phyloP scores from a whole-genome alignment of 2,329 filamentous ascomycete species.

The Aspergillus texensis region DNA sequence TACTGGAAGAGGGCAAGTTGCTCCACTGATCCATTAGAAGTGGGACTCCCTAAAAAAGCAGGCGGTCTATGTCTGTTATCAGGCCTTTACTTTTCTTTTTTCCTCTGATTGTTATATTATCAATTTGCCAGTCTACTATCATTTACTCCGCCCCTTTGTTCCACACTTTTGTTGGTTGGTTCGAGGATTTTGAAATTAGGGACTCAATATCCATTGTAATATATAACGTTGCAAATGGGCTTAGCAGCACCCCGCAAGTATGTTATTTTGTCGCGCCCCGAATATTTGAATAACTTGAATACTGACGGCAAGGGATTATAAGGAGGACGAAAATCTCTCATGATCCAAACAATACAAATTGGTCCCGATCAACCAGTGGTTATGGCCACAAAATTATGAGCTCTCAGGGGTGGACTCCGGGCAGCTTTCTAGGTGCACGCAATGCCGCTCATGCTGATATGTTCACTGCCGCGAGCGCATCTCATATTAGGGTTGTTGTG shows the following conservation, averaged over 20 bases:
- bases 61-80: constrained; percentile 3
- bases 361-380: constrained; percentile 77
- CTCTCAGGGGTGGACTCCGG: constrained; percentile 87
- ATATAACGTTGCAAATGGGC: constrained; percentile 58
- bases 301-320: constrained; percentile 9
- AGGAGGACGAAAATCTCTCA: constrained; percentile 74
- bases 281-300: neutral
- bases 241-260: constrained; percentile 70
- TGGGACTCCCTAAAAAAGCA: neutral
- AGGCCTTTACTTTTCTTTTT: constrained; percentile 1
- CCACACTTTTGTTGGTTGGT: neutral
- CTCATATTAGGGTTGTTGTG: constrained; percentile 79
- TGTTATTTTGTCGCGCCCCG: constrained; percentile 20
- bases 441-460: constrained; percentile 74
- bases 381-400: constrained; percentile 91
- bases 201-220: neutral
- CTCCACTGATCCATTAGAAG: neutral
- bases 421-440: constrained; percentile 76
- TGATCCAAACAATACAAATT: constrained; percentile 95
- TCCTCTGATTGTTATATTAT: neutral
- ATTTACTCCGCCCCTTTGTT: constrained; percentile 12
- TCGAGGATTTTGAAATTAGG: neutral
- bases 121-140: constrained; percentile 3
- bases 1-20: neutral
- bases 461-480: constrained; percentile 78